phyloP scores from a whole-genome alignment of 78 protist species.

The Dictyostelium capitatum region DNA sequence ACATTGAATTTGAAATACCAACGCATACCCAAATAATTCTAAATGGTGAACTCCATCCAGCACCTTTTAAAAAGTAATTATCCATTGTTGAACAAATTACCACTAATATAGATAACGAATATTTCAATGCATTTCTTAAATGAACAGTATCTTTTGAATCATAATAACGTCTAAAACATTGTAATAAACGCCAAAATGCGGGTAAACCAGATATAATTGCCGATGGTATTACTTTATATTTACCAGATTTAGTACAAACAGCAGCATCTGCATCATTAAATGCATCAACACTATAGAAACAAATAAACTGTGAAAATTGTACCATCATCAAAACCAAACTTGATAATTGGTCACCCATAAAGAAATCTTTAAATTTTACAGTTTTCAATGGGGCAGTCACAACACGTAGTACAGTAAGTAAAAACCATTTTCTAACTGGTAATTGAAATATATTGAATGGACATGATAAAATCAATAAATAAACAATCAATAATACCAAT shows the following conservation, averaged over 20 bases:
- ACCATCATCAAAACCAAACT: slow-evolving; percentile 55
- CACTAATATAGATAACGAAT: slow-evolving; percentile 35
- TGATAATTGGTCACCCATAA: slow-evolving; percentile 75
- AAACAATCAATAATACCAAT: slow-evolving; percentile 19
- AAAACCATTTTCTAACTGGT: slow-evolving; percentile 50
- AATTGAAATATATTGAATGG: slow-evolving; percentile 57
- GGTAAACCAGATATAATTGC: slow-evolving; percentile 79
- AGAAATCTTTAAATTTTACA: slow-evolving; percentile 60
- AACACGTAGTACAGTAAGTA: slow-evolving; percentile 29
- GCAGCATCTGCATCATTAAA: background rate
- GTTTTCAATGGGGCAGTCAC: slow-evolving; percentile 51
- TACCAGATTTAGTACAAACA: slow-evolving; percentile 16
- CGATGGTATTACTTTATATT: slow-evolving; percentile 16
- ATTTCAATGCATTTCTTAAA: slow-evolving; percentile 78
- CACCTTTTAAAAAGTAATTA: slow-evolving; percentile 18
- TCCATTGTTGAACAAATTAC: slow-evolving; percentile 64
- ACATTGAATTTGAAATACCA: slow-evolving; percentile 38
- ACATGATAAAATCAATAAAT: background rate
- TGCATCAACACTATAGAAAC: slow-evolving; percentile 64
- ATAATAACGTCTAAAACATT: slow-evolving; percentile 87
- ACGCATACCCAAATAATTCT: slow-evolving; percentile 53
- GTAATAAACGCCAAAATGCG: slow-evolving; percentile 84
- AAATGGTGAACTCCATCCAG: slow-evolving; percentile 37
- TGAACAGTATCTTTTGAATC: slow-evolving; percentile 78
- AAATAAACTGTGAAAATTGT: slow-evolving; percentile 37